Percentiles rank a stretch among this genome's conserved stretches.
phyloP scores from a whole-genome alignment of 768 basidiomycete species.

The Lactarius indigo region DNA sequence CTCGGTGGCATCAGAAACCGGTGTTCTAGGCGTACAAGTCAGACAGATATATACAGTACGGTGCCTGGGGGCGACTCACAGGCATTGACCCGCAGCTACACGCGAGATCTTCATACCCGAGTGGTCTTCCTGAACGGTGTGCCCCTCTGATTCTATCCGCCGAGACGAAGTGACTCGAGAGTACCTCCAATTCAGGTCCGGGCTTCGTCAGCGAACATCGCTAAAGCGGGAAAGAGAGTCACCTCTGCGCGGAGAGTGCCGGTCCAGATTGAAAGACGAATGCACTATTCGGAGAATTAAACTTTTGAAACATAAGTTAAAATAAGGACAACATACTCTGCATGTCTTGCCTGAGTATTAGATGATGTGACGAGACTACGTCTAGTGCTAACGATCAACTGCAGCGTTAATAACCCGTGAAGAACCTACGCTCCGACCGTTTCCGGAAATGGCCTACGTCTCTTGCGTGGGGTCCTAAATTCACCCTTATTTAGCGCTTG shows the following conservation, averaged over 20 bases:
- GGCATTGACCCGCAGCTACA: conserved; percentile 3
- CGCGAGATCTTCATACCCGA: conserved; percentile 10
- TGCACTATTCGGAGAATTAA: not conserved
- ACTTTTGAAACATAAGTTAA: not conserved
- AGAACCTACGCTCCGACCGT: not conserved
- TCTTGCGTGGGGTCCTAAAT: conserved; percentile 14
- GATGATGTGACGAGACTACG: not conserved
- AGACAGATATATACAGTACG: not conserved
- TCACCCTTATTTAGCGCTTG: not conserved
- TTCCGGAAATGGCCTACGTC: conserved; percentile 5
- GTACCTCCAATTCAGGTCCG: not conserved
- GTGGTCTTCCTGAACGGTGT: conserved; percentile 11
- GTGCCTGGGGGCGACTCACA: not conserved
- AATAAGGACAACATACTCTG: not conserved
- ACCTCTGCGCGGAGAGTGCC: not conserved
- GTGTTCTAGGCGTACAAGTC: not conserved
- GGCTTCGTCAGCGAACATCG: not conserved
- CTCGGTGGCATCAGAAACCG: not conserved
- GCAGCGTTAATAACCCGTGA: not conserved
- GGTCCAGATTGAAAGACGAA: not conserved
- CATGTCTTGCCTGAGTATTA: not conserved
- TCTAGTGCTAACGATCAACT: not conserved
- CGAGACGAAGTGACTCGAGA: not conserved
- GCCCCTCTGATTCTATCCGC: conserved; percentile 10
- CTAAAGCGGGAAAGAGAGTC: not conserved